Conservation (phyloP, 208 protist species). For the Leishmania turanica region DNA sequence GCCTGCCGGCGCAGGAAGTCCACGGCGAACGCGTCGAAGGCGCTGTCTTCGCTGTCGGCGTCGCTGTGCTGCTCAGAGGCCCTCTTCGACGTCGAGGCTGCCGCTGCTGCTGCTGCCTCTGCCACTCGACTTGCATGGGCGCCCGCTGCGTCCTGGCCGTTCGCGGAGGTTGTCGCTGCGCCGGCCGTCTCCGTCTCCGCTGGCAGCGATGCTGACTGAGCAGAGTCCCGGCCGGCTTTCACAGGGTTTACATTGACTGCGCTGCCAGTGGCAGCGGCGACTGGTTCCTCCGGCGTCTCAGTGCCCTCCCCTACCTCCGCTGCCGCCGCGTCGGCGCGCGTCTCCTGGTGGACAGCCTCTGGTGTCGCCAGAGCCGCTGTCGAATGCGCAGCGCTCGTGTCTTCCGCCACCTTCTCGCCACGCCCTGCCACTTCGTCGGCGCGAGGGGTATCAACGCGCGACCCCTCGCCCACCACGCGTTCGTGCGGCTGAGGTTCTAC, state of each 20-base stretch:
- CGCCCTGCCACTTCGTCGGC: background rate
- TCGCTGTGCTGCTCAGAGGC: background rate
- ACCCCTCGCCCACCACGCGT: slow-evolving; percentile 4
- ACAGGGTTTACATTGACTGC: background rate
- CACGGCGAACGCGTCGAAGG: slow-evolving; percentile 25
- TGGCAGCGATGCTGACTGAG: background rate
- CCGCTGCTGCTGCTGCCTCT: background rate
- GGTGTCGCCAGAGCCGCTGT: background rate
- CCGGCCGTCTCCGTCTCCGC: background rate
- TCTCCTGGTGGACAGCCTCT: background rate
- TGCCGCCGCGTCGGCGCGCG: background rate
- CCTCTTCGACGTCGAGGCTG: background rate
- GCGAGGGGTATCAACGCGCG: background rate
- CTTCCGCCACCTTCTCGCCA: background rate
- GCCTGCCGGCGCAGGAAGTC: slow-evolving; percentile 50
- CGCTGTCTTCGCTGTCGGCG: background rate
- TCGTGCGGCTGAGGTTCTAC: slow-evolving; percentile 28
- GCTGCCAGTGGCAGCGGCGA: background rate
- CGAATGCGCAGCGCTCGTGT: background rate
- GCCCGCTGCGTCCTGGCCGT: background rate
- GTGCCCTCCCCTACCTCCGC: background rate
- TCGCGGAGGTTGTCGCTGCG: background rate
- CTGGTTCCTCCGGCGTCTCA: background rate
- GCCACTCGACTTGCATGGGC: background rate
- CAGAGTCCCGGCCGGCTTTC: background rate